Base-by-base conservation (phyloP, 352 stramenopile genomes). In the Globisporangium viniferum region DNA sequence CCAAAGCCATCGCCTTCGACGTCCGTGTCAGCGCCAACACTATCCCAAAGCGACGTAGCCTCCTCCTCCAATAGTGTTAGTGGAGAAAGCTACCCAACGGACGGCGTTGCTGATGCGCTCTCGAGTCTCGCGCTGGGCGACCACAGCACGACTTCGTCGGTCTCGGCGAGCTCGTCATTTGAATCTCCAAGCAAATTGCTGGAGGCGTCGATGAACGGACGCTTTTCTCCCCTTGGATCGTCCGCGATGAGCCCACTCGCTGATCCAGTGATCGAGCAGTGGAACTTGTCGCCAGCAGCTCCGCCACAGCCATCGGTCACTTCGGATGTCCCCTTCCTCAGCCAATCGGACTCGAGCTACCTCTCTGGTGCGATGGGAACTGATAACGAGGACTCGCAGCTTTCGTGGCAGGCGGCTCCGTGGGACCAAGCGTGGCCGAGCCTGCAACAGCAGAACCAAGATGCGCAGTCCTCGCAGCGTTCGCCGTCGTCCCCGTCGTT, bases 241-340 rank as follows among this genome's bases (percentile, higher is more conserved):
- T 77, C 81, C n/a, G 69, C 71, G 24, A 73, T 87, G 36, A 81
- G 76, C 55, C 76, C 80, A 59, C 72, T 92, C 35, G 73, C 75
- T 51, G 84, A 92, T 41, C 82, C 81, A 8, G 79, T 89, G 62
- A 91, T 92, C 49, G 86, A 94, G 67, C 84, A 92, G 55, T 94
- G 86, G 86, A 92, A 89, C 48, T 49, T 94, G 29, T 92, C 86
- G 54, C 82, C 83, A 59, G 82, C 77, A 15, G 71, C 73, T 27
- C 71, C 78, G 12, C 78, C 84, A 5, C 82, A 85, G 31, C 61
- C 67, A 48, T 69, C 75, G 12, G 72, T 10, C 5, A 24, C 69
- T 1, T 69, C 73, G 8, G 75, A 89, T 20, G 62, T 80, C n/a
- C 77, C 85, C 35, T 74, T 80, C 46, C 60, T 85, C 2, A 81